phyloP scores from a whole-genome alignment of 2,329 filamentous ascomycete species.

The Sporothrix globosa region DNA sequence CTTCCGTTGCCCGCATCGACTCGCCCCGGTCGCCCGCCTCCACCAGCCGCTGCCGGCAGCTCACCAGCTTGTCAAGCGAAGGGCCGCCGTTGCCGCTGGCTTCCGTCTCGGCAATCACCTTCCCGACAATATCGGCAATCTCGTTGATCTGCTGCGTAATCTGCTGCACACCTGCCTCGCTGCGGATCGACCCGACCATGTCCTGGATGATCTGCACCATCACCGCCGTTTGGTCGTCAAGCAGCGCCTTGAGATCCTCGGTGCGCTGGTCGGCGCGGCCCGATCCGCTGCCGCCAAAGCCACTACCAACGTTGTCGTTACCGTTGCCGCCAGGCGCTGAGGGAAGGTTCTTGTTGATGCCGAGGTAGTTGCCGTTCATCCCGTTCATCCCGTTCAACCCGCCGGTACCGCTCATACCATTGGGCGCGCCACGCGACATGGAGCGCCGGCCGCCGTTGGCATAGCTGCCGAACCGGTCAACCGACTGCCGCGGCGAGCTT shows the following conservation, averaged over 20 bases:
- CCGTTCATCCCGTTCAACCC: slow-evolving; percentile 16
- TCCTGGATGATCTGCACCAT: slow-evolving; percentile 80
- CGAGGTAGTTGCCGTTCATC: slow-evolving; percentile 45
- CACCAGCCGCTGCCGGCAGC: slow-evolving; percentile 67
- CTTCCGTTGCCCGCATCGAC: slow-evolving; percentile 56
- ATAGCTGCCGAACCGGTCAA: slow-evolving; percentile 46
- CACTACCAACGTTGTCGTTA: background rate
- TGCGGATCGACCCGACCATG: slow-evolving; percentile 73
- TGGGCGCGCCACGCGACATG: slow-evolving; percentile 32
- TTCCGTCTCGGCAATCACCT: slow-evolving; percentile 69
- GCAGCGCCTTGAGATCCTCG: slow-evolving; percentile 67
- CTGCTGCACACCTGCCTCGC: slow-evolving; percentile 63
- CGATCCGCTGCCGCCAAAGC: background rate
- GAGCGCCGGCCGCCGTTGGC: slow-evolving; percentile 34
- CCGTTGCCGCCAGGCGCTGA: slow-evolving; percentile 45
- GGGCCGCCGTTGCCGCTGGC: slow-evolving; percentile 56
- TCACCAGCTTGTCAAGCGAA: slow-evolving; percentile 58
- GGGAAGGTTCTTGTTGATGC: slow-evolving; percentile 45
- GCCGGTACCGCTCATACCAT: slow-evolving; percentile 11
- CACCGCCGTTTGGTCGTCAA: slow-evolving; percentile 79
- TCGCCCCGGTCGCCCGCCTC: slow-evolving; percentile 65
- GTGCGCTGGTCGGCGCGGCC: slow-evolving; percentile 48
- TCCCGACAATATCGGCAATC: slow-evolving; percentile 71
- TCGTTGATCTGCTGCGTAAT: slow-evolving; percentile 71
- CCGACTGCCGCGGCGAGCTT: slow-evolving; percentile 67